Evolutionary conservation across 257 asterid species (phyloP), one percentile per base, ranked within the genome.

Genomic region (Solanum arcanum): DNA sequence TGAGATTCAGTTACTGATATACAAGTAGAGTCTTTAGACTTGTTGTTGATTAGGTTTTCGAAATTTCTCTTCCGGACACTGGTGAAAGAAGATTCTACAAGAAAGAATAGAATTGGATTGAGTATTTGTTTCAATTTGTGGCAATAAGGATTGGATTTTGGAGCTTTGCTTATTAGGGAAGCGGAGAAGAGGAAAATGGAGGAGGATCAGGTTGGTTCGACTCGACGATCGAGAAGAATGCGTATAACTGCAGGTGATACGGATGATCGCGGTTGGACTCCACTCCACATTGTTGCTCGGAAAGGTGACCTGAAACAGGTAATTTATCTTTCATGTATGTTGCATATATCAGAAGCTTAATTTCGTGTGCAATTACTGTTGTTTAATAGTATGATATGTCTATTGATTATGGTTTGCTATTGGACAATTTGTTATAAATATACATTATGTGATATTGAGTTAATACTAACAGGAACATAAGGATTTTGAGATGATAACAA

Each of bases 241-340:
- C 88, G 64, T 27, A 83, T 87, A 90, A 90, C 90, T 11, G 94
- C 91, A 74, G 91, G 89, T 14, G 95, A 94, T 84, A 93, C 90
- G 69, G 98, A 96, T 92, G 99, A 96, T 89, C 94, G 99, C 1
- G 99, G 99, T 85, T 96, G 99, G 99, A 94, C 98, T 74, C 85
- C 89, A 87, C 98, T 96, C 7, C 99, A 96, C 88, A 87, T 96
- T 33, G 89, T 87, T 90, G 96, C 99, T 39, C 89, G 92, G 87
- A 96, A 93, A 94, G 99, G 99, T 18, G 98, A 96, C 88, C 92
- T 95, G 69, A 94, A 89, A 87, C 96, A 94, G 99, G 99, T 95
- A 91, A 29, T 66, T 39, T 56, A 21, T 86, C 27, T 42, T 6
- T n/a, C 3, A 29, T 29, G 11, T 69, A 13, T 6, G 39, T 69